These are phyloP conservation scores for Yamadazyma diddensiae DNA, from an alignment of 1,139 yeast species.

Conservation along the genomic window DNA sequence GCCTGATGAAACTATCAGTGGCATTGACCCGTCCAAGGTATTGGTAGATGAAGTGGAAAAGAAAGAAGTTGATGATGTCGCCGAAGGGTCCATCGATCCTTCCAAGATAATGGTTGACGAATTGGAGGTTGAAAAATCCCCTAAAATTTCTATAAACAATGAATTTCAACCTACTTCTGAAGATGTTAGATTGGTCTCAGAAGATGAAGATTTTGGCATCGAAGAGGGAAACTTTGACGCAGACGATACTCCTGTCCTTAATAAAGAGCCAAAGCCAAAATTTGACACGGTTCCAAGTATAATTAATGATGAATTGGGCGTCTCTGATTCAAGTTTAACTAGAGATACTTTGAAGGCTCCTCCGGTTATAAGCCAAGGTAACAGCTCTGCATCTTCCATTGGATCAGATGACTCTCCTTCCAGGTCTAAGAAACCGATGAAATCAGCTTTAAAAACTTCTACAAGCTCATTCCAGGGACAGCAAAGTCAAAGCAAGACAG, in stretches of 20 bases:
- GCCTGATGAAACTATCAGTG: constrained; percentile 1
- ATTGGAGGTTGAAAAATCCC: constrained; percentile 14
- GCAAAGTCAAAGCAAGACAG: constrained; percentile 6
- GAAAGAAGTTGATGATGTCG: constrained; percentile 4
- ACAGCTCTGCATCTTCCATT: constrained; percentile 29
- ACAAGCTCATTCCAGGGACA: constrained; percentile 19
- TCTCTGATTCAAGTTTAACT: not conserved
- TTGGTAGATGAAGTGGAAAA: constrained; percentile 22
- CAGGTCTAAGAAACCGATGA: constrained; percentile 39
- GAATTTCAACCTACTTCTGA: not conserved
- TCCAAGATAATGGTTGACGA: constrained; percentile 24
- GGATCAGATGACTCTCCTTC: constrained; percentile 23
- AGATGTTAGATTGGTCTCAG: constrained; percentile 3
- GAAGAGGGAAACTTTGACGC: constrained; percentile 17
- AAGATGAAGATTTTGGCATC: constrained; percentile 17
- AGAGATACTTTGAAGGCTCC: constrained; percentile 9
- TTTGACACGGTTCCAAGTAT: constrained; percentile 32
- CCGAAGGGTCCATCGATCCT: constrained; percentile 17
- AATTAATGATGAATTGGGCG: constrained; percentile 17
- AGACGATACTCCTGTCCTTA: constrained; percentile 22
- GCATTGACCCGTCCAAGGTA: constrained; percentile 11
- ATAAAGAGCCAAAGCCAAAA: constrained; percentile 29
- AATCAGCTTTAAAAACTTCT: constrained; percentile 63
- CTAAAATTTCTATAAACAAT: constrained; percentile 3
- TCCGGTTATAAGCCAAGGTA: constrained; percentile 8